Evolutionary conservation across 2,329 filamentous ascomycete genomes (phyloP).

Genomic region (Monosporascus sp.): DNA sequence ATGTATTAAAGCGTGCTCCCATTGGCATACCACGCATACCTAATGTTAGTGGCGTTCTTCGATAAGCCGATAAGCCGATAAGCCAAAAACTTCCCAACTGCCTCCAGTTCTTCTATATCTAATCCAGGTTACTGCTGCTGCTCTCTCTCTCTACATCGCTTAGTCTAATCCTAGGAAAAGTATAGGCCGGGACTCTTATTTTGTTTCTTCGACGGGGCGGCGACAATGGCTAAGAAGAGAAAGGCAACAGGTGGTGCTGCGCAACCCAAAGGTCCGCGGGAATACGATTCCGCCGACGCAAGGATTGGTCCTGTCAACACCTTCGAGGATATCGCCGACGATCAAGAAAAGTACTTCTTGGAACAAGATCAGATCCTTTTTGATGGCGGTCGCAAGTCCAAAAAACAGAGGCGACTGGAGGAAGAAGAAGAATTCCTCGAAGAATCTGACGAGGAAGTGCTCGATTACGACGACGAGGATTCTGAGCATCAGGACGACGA

Average conservation of each 20-base stretch:
- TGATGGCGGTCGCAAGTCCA: conserved; percentile 73
- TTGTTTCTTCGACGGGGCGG: not conserved
- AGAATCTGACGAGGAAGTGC: conserved; percentile 57
- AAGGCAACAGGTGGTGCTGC: conserved; percentile 55
- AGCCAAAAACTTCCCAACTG: not conserved
- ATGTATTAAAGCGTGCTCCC: no score
- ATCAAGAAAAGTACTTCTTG: conserved; percentile 88
- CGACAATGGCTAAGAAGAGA: conserved; percentile 60
- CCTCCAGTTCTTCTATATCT: not conserved
- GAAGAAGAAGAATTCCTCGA: conserved; percentile 61
- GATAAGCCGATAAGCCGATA: not conserved
- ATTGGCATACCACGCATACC: no score
- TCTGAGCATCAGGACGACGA: conserved; percentile 33
- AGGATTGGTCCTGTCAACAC: conserved; percentile 56
- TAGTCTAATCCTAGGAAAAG: not conserved
- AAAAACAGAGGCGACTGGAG: conserved; percentile 65
- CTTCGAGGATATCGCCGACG: conserved; percentile 84
- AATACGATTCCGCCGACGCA: conserved; percentile 52
- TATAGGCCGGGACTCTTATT: not conserved
- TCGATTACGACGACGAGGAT: conserved; percentile 42
- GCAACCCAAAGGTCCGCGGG: conserved; percentile 46
- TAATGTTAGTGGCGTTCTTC: not conserved
- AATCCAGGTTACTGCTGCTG: not conserved
- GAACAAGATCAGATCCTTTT: conserved; percentile 82
- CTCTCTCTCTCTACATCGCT: no score